A percentile compares a stretch with the other conserved stretches of the same genome.
Conservation (phyloP, 2,329 filamentous ascomycete genomes). For the Dendryphion nanum region DNA sequence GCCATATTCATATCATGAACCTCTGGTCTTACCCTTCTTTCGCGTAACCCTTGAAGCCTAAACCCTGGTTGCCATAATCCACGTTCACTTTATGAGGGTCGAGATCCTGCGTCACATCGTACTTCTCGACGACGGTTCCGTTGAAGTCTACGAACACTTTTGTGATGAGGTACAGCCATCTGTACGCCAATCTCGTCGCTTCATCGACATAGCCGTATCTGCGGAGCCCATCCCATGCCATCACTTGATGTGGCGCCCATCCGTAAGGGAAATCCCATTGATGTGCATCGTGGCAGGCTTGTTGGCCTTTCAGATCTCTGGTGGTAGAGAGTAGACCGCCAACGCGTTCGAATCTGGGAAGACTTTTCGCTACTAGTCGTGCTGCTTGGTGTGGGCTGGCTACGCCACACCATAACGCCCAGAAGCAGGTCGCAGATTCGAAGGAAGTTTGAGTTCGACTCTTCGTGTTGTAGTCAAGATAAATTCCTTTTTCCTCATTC, state of each 20-base stretch:
- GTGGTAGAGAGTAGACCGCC: slow-evolving; percentile 85
- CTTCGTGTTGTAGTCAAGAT: slow-evolving; percentile 89
- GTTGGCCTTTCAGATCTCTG: slow-evolving; percentile 73
- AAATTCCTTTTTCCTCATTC: slow-evolving; percentile 87
- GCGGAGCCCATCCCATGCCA: slow-evolving; percentile 85
- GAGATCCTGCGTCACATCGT: slow-evolving; percentile 82
- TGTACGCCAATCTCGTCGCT: slow-evolving; percentile 81
- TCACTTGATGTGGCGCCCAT: slow-evolving; percentile 63
- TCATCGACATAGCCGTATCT: slow-evolving; percentile 87
- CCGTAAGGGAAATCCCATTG: slow-evolving; percentile 97
- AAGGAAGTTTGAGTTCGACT: slow-evolving; percentile 60
- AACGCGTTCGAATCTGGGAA: slow-evolving; percentile 79
- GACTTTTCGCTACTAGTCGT: slow-evolving; percentile 71
- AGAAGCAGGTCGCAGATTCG: slow-evolving; percentile 86
- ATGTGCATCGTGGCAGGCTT: slow-evolving; percentile 74
- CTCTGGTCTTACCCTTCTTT: slow-evolving; percentile 76
- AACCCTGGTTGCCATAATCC: slow-evolving; percentile 91
- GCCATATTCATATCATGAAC: slow-evolving; percentile 2
- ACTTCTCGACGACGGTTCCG: slow-evolving; percentile 93
- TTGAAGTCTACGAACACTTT: slow-evolving; percentile 96
- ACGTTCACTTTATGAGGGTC: slow-evolving; percentile 89
- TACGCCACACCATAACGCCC: slow-evolving; percentile 89
- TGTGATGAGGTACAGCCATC: slow-evolving; percentile 95
- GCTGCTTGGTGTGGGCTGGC: slow-evolving; percentile 77
- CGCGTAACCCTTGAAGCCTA: slow-evolving; percentile 87